Evolutionary conservation across 768 basidiomycete species (phyloP), one percentile per base, ranked within the genome.

Genomic region (Tricholoma sp.): DNA sequence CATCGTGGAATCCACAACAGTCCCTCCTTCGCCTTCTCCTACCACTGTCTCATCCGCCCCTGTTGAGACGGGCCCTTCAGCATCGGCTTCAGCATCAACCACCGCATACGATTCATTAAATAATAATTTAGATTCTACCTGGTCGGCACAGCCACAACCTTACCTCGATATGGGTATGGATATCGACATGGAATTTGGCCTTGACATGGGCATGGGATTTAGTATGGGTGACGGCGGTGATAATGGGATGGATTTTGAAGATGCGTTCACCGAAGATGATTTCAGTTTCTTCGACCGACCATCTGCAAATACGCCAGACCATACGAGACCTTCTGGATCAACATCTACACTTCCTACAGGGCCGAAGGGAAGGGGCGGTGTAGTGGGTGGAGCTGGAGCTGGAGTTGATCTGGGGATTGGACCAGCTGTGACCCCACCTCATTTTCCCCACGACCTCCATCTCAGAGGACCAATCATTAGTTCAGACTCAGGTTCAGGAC

Each of bases 271-370:
- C 0, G 91, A 94, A 52, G 91, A 92, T 54, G 91, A 94, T 68
- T 94, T 94, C 68, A 87, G 82, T 66, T 94, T 91, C 70, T 94
- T 93, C 65, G 90, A 94, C 65, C 77, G 76, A 24, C 84, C 83
- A 0, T 73, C 79, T 44, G 57, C 52, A 1, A 44, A 60, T 53
- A 57, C 61, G 50, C 32, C 57, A 17, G 28, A 7, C 2, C 47
- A 15, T 48, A 31, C 15, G 7, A 29, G 15, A 17, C 29, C 47
- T n/a, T 31, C 47, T 37, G n/a, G n/a, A 49, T 32, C 47, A 48
- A 6, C 8, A 7, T n/a, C 47, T n/a, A 31, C 47, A 15, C 13
- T 48, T n/a, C n/a, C 15, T 13, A 15, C 31, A 49, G 47, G n/a
- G 47, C 29, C 6, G 17, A 9, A 6, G 12, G 45, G 45, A 28